Conservation (phyloP, 257 asterid species). For the Solanum chilense region DNA sequence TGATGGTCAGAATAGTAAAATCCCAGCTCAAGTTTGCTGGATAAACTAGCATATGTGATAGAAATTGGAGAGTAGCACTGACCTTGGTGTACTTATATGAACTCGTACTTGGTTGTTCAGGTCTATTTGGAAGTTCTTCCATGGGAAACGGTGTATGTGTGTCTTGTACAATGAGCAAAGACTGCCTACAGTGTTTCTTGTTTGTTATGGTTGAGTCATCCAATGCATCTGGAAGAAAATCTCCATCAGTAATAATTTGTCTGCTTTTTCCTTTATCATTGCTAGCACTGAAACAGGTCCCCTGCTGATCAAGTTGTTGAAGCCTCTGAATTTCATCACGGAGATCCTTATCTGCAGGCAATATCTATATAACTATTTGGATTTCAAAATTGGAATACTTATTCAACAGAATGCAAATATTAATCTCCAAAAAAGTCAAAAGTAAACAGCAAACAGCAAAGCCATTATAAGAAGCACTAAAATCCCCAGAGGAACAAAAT, state of each 20-base stretch:
- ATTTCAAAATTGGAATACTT: background rate
- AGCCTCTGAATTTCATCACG: conserved; percentile 46
- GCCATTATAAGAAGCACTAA: background rate
- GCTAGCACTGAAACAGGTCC: conserved; percentile 1
- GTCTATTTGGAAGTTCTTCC: background rate
- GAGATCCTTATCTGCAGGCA: conserved; percentile 45
- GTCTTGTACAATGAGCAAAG: conserved; percentile 8
- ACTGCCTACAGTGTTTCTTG: conserved; percentile 30
- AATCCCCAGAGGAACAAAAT: background rate
- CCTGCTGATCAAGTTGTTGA: conserved; percentile 20
- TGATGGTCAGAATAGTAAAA: conserved; percentile 4
- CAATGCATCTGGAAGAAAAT: conserved; percentile 15
- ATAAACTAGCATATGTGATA: conserved; percentile 23
- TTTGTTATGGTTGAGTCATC: background rate
- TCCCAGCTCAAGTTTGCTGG: background rate
- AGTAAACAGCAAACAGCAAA: background rate
- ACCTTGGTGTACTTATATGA: conserved; percentile 1
- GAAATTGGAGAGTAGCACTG: conserved; percentile 11
- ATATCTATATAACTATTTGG: background rate
- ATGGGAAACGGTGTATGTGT: background rate
- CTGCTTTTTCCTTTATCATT: conserved; percentile 19
- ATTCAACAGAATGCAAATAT: background rate
- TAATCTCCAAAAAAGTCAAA: background rate
- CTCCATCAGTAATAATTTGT: conserved; percentile 11
- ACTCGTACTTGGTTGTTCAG: background rate